Conservation (phyloP, 108 stramenopile species). For the Aureococcus anophagefferens region DNA sequence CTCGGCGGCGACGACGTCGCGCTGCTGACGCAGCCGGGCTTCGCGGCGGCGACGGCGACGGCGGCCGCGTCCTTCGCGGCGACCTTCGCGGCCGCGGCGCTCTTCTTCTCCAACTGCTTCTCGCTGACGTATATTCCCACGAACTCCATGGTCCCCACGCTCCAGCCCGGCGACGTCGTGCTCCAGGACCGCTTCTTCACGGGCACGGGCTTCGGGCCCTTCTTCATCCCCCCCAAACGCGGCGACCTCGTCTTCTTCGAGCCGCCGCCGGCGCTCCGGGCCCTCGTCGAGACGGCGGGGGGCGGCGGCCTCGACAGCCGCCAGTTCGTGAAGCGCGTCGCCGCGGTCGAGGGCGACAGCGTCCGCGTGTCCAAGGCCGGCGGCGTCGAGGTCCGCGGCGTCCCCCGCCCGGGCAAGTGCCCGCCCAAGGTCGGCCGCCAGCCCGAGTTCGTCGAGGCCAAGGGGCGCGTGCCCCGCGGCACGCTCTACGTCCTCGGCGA, state of each 20-base stretch:
- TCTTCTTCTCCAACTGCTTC: slow-evolving; percentile 1
- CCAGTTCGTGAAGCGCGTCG: slow-evolving; percentile 54
- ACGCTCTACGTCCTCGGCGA: slow-evolving; percentile 37
- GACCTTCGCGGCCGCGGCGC: no score
- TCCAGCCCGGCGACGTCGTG: slow-evolving; percentile 40
- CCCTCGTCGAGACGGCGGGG: slow-evolving; percentile 30
- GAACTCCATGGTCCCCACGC: slow-evolving; percentile 42
- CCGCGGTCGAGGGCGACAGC: slow-evolving; percentile 41
- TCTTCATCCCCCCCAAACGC: slow-evolving; percentile 27
- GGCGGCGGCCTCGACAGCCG: no score
- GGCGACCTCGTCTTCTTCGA: slow-evolving; percentile 47
- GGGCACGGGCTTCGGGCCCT: background rate
- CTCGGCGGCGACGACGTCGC: no score
- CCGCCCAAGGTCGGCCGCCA: background rate
- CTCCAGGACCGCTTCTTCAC: slow-evolving; percentile 42
- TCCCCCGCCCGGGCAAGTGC: slow-evolving; percentile 15
- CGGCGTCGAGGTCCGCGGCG: no score
- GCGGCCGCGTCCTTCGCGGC: no score
- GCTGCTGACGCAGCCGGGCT: no score
- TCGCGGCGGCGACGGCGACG: no score
- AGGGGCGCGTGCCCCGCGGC: slow-evolving; percentile 37
- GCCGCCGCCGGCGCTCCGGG: slow-evolving; percentile 35
- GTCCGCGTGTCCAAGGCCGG: slow-evolving; percentile 39
- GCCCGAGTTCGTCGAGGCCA: slow-evolving; percentile 35
- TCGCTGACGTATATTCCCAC: slow-evolving; percentile 41